Conservation (phyloP, 1,284 basidiomycete species). For the Malassezia japonica region DNA sequence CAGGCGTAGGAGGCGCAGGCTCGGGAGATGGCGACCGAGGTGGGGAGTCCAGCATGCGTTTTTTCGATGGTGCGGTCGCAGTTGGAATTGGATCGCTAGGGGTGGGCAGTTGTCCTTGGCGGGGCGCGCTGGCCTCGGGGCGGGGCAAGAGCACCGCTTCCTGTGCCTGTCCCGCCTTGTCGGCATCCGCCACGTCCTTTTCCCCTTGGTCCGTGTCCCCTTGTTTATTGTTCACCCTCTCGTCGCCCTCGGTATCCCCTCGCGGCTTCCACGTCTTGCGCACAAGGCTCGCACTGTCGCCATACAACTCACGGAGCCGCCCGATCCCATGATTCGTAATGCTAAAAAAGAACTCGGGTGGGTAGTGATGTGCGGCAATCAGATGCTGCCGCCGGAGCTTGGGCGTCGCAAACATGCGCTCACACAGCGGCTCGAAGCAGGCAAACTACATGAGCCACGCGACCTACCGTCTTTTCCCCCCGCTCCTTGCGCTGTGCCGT, state of each 20-base stretch:
- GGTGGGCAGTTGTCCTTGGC: too few species aligned
- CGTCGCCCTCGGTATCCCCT: too few species aligned
- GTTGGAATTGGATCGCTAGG: too few species aligned
- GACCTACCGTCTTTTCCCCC: slow-evolving; percentile 75
- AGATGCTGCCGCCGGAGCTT: slow-evolving; percentile 70
- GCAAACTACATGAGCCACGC: slow-evolving; percentile 59
- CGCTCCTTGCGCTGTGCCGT: slow-evolving; percentile 63
- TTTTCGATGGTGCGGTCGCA: too few species aligned
- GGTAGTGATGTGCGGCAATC: slow-evolving; percentile 69
- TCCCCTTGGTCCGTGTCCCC: too few species aligned
- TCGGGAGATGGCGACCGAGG: neutral
- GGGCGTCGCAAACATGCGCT: slow-evolving; percentile 61
- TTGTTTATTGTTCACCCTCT: too few species aligned
- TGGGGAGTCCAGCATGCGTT: too few species aligned
- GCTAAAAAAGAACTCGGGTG: slow-evolving; percentile 54
- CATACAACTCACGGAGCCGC: slow-evolving; percentile 13
- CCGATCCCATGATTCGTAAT: slow-evolving; percentile 16
- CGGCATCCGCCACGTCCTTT: too few species aligned
- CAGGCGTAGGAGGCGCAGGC: neutral
- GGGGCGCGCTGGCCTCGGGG: too few species aligned
- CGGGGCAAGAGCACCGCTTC: too few species aligned
- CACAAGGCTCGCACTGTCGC: slow-evolving; percentile 15
- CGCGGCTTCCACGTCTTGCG: slow-evolving; percentile 1
- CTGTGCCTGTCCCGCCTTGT: too few species aligned
- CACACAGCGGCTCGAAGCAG: slow-evolving; percentile 62